Percentiles rank a stretch among this genome's conserved stretches.
Evolutionary conservation across 2,329 filamentous ascomycete species (phyloP).

Genomic region (Colletotrichum filicis): DNA sequence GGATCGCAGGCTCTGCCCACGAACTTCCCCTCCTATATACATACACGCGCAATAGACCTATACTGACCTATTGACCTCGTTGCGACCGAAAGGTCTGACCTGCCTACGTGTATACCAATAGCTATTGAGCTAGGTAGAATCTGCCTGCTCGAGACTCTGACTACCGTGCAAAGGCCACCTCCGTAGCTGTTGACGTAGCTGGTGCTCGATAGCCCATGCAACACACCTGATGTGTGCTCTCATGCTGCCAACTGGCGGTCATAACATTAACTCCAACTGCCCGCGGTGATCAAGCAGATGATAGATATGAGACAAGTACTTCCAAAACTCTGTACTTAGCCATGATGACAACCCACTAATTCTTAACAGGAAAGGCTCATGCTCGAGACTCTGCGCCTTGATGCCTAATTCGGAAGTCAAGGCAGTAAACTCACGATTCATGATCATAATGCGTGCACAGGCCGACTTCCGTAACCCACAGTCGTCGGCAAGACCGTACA

Average conservation of each 20-base stretch:
- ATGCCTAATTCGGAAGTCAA: too few species aligned
- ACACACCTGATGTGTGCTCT: not conserved
- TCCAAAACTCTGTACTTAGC: not conserved
- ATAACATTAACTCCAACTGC: not conserved
- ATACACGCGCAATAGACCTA: too few species aligned
- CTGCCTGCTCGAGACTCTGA: not conserved
- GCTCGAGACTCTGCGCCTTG: too few species aligned
- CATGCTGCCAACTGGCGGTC: not conserved
- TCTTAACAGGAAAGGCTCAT: too few species aligned
- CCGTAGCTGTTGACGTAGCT: not conserved
- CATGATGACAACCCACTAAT: too few species aligned
- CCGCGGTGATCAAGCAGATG: not conserved
- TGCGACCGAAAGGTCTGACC: too few species aligned
- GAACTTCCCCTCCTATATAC: too few species aligned
- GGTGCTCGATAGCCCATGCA: not conserved
- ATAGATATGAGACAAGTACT: not conserved
- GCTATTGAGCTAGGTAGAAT: too few species aligned
- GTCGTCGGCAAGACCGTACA: not conserved
- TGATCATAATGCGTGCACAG: not conserved
- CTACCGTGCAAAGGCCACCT: not conserved
- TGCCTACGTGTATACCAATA: too few species aligned
- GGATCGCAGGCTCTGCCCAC: too few species aligned
- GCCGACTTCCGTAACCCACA: not conserved
- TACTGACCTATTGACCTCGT: too few species aligned
- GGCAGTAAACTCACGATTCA: too few species aligned